Evolutionary conservation across 2,329 filamentous ascomycete genomes (phyloP).

Genomic region (Arthrocladium fulminans): DNA sequence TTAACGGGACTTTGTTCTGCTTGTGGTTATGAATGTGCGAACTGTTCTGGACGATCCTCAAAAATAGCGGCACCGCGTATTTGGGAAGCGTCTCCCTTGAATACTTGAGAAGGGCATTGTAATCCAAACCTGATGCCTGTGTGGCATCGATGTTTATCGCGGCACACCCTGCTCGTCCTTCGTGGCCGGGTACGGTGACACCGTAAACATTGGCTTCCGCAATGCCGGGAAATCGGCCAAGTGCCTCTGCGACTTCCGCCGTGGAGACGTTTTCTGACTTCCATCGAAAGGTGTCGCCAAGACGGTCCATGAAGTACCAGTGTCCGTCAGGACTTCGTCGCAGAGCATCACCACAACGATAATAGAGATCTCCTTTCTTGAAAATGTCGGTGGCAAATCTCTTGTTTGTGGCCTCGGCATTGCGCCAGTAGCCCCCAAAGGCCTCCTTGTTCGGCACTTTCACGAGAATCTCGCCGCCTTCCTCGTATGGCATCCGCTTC

Average conservation of each 20-base stretch:
- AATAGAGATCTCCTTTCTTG: constrained; percentile 68
- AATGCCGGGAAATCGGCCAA: constrained; percentile 59
- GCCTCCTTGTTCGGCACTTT: constrained; percentile 51
- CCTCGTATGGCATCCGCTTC: constrained; percentile 51
- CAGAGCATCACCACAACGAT: constrained; percentile 74
- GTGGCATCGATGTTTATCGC: constrained; percentile 54
- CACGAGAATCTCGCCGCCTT: constrained; percentile 71
- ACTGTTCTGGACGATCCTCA: constrained; percentile 51
- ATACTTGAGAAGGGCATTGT: constrained; percentile 50
- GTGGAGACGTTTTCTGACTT: constrained; percentile 77
- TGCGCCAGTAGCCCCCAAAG: constrained; percentile 78
- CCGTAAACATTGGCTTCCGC: constrained; percentile 81
- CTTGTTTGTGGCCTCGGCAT: constrained; percentile 57
- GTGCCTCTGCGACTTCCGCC: constrained; percentile 66
- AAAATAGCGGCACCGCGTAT: constrained; percentile 68
- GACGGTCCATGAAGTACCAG: constrained; percentile 65
- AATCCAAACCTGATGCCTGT: constrained; percentile 45
- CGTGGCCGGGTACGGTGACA: constrained; percentile 67
- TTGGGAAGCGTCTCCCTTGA: constrained; percentile 53
- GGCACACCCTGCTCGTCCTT: constrained; percentile 75
- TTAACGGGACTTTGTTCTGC: constrained; percentile 65
- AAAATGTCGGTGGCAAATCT: constrained; percentile 71
- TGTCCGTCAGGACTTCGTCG: constrained; percentile 61
- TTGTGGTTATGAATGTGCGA: constrained; percentile 68
- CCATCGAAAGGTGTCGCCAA: constrained; percentile 49